Evolutionary conservation across 768 basidiomycete species (phyloP).

Genomic region (Hemileccinum rubropunctum): DNA sequence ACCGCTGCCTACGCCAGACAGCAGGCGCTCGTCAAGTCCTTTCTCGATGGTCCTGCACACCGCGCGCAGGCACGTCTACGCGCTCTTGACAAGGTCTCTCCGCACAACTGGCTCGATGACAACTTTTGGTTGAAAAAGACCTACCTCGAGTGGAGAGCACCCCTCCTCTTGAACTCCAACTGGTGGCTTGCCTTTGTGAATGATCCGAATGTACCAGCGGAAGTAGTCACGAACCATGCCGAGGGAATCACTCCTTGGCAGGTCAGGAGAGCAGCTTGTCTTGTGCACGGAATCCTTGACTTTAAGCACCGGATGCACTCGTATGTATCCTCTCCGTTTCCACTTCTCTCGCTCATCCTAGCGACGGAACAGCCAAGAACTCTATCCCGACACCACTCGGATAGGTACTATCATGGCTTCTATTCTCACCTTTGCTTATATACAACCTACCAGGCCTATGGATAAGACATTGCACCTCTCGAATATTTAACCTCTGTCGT

Average conservation of each 20-base stretch:
- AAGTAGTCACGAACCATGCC: constrained; percentile 23
- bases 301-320: constrained; percentile 65
- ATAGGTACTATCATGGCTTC: constrained; percentile 46
- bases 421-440: not conserved
- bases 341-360: constrained; percentile 4
- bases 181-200: constrained; percentile 92
- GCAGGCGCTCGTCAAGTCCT: constrained; percentile 17
- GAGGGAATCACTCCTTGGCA: constrained; percentile 76
- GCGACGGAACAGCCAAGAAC: constrained; percentile 51
- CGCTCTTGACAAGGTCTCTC: constrained; percentile 82
- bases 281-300: constrained; percentile 66
- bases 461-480: constrained; percentile 55
- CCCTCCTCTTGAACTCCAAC: constrained; percentile 86
- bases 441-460: constrained; percentile 47
- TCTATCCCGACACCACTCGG: constrained; percentile 68
- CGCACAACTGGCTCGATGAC: constrained; percentile 92
- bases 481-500: constrained; percentile 75
- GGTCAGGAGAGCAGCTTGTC: constrained; percentile 78
- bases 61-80: constrained; percentile 24
- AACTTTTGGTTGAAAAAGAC: constrained; percentile 88
- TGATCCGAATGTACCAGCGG: constrained; percentile 59
- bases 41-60: constrained; percentile 9
- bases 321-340: constrained; percentile 40
- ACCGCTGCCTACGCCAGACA: constrained; percentile 20
- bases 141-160: constrained; percentile 85